Percentiles rank a stretch among this genome's conserved stretches.
Conservation (phyloP, 371 early-diverging fungal species). For the Ecytonucleospora hepatopenaei region DNA sequence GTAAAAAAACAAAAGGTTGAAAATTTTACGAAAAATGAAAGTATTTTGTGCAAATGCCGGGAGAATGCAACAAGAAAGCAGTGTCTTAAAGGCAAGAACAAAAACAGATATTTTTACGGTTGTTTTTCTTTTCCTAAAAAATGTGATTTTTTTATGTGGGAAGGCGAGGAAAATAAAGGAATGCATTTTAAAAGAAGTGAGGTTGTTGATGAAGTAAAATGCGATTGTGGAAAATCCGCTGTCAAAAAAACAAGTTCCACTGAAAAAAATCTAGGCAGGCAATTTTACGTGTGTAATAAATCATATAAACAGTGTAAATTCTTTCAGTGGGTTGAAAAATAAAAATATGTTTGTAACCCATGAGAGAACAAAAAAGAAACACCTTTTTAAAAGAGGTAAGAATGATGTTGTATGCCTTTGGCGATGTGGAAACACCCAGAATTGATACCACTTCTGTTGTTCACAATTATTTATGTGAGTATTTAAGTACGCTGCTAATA, state of each 20-base stretch:
- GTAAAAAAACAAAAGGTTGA: not conserved
- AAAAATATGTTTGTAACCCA: not conserved
- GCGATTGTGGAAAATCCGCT: constrained; percentile 50
- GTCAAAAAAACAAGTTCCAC: constrained; percentile 44
- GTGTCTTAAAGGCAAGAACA: constrained; percentile 61
- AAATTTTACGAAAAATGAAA: not conserved
- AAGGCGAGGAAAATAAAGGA: not conserved
- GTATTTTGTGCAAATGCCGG: constrained; percentile 59
- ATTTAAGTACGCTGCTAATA: constrained; percentile 66
- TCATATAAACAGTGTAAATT: constrained; percentile 54
- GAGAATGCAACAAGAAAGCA: constrained; percentile 53
- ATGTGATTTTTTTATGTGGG: constrained; percentile 55
- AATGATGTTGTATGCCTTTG: constrained; percentile 84
- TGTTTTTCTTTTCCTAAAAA: constrained; percentile 56
- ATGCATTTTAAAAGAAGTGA: not conserved
- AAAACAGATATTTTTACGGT: constrained; percentile 56
- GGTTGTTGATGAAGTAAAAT: constrained; percentile 28
- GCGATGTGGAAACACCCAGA: constrained; percentile 77
- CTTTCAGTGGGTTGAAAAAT: constrained; percentile 53
- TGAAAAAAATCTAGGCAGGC: constrained; percentile 47
- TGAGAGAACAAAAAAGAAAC: constrained; percentile 47
- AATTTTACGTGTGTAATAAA: constrained; percentile 55
- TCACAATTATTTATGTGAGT: constrained; percentile 79
- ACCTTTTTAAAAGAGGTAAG: constrained; percentile 61
- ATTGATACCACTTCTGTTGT: constrained; percentile 75